phyloP scores from a whole-genome alignment of 208 protist species.

The Porcisia deanei region DNA sequence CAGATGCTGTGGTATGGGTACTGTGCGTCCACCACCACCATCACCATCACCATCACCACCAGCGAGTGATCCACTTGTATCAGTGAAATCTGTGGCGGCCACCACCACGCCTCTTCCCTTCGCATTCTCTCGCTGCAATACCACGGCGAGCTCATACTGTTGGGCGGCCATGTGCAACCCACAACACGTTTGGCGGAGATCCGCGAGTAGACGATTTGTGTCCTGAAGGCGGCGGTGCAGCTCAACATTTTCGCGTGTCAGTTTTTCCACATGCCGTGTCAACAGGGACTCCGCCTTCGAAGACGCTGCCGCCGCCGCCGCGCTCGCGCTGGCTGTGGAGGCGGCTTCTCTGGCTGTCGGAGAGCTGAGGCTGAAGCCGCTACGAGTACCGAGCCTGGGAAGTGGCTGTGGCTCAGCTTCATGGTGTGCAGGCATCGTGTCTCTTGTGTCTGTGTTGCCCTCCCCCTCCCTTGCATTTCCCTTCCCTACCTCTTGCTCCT shows the following conservation, averaged over 20 bases:
- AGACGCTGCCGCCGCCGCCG: background rate
- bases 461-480: background rate
- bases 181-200: conserved; percentile 12
- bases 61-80: background rate
- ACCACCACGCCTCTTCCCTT: background rate
- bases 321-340: background rate
- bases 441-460: background rate
- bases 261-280: background rate
- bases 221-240: background rate
- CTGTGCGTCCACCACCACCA: background rate
- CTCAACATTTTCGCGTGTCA: background rate
- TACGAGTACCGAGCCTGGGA: background rate
- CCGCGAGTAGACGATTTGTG: conserved; percentile 3
- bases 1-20: background rate
- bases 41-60: background rate
- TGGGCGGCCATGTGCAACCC: conserved; percentile 8
- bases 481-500: background rate
- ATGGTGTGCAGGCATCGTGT: too few species aligned
- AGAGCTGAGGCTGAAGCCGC: background rate
- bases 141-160: conserved; percentile 15
- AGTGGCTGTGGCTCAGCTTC: background rate
- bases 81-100: background rate
- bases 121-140: background rate
- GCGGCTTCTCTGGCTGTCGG: background rate
- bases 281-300: background rate